These are phyloP conservation scores for Leishmania martiniquensis DNA, from an alignment of 208 protist genomes.

Conservation along the genomic window DNA sequence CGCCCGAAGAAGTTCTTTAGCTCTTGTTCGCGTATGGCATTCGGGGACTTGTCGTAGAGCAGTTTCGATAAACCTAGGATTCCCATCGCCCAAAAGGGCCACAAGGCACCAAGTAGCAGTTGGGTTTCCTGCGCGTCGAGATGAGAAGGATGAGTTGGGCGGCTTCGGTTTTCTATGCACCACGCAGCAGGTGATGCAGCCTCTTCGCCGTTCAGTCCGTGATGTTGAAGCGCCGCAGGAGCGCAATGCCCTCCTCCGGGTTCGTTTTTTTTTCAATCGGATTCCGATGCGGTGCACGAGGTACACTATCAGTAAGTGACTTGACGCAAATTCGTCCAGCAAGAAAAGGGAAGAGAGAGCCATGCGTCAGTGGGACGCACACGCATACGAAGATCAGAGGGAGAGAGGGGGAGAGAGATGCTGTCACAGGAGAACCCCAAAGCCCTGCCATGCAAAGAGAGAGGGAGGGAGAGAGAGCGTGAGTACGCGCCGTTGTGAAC, in stretches of 20 bases:
- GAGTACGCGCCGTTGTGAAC: not conserved
- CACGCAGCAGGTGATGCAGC: not conserved
- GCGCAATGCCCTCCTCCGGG: not conserved
- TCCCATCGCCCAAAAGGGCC: slow-evolving; percentile 83
- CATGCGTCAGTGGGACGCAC: not conserved
- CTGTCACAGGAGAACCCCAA: not conserved
- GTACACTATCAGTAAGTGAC: not conserved
- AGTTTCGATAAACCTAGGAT: slow-evolving; percentile 97
- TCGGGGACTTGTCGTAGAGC: slow-evolving; percentile 94
- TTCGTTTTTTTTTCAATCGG: too few species aligned
- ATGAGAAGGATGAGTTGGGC: not conserved
- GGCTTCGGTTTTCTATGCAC: not conserved
- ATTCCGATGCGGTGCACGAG: too few species aligned
- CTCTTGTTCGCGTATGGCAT: slow-evolving; percentile 91
- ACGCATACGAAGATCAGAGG: not conserved
- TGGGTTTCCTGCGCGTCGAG: not conserved
- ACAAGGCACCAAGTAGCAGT: not conserved
- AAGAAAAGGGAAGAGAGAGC: not conserved
- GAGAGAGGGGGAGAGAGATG: not conserved
- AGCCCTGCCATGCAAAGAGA: not conserved
- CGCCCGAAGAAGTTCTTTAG: slow-evolving; percentile 98
- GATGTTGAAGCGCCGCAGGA: not conserved
- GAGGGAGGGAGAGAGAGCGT: too few species aligned
- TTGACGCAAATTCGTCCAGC: not conserved
- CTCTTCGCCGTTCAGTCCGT: not conserved